Base-by-base conservation (phyloP, 164 flowering plant genomes). In the Vitis labrusca region DNA sequence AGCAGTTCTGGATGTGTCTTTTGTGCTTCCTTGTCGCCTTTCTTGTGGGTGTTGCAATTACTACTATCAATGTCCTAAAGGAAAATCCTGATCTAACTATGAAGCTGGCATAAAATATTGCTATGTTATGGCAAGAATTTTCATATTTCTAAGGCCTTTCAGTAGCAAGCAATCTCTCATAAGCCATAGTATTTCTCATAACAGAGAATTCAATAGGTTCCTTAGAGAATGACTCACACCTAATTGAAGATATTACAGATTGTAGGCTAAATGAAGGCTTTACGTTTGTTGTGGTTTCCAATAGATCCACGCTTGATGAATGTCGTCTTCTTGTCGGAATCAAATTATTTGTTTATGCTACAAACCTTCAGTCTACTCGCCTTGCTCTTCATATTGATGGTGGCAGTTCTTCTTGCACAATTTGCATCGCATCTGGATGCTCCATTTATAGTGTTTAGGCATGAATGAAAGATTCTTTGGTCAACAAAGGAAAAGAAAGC, bases 11-110 rank as follows among this genome's bases (percentile, higher is more conserved):
- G 44, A 23, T 37, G 93, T 74, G 97, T 93, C 14, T 96, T 93
- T 76, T 96, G 97, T 81, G 99, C 99, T 67, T 93, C 99, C 58
- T 85, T 93, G 83, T 98, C 99, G 57, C 99, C 99, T 44, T 96
- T 75, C 93, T 93, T 53, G 98, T 97, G 9, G 87, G 84, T 86
- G 97, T 89, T 70, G 92, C 94, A 61, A 88, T 89, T 55, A 85
- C 90, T 49, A 88, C 94, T 61, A 81, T 89, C 73, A 87, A 88
- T 74, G 69, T 89, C 58, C 66, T 86, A 30, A 90, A 88, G 69
- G 85, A 86, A 71, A 85, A 84, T 68, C 92, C 90, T 61, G 62
- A 70, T n/a, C 71, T 89, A 50, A 71, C 81, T 61, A 72, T 56
- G 17, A 88, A 82, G 67, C 74, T 89, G 72, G 83, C 69, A 74